A percentile compares a stretch with the other conserved stretches of the same genome.
These are phyloP conservation scores for Eucalyptus dawsonii DNA, from an alignment of 345 rosid genomes.

Conservation along the genomic window DNA sequence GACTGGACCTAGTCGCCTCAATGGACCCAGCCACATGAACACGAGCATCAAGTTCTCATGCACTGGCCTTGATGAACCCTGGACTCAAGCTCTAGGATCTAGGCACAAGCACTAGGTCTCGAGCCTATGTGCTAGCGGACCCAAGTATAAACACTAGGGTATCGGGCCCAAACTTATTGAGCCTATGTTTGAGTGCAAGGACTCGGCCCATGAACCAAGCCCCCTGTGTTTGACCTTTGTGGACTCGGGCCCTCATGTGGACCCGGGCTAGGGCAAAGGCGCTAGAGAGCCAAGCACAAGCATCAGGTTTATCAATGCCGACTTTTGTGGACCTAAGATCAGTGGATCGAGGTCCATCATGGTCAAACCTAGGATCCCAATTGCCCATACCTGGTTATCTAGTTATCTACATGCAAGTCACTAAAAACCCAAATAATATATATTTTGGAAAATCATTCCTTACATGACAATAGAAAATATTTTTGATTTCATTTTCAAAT, in stretches of 20 bases:
- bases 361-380: background rate
- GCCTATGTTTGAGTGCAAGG: fast-evolving
- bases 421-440: background rate
- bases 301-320: fast-evolving
- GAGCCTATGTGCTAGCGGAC: fast-evolving
- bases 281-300: fast-evolving
- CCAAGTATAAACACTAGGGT: fast-evolving
- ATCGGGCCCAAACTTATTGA: fast-evolving
- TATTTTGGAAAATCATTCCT: background rate
- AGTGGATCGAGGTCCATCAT: background rate
- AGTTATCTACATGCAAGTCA: fast-evolving
- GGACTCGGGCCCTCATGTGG: fast-evolving
- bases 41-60: fast-evolving
- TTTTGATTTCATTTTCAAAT: too few species aligned
- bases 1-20: fast-evolving
- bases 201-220: background rate
- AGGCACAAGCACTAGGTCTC: background rate
- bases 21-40: fast-evolving
- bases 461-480: too few species aligned
- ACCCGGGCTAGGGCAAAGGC: fast-evolving
- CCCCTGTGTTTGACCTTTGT: fast-evolving
- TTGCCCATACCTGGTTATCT: fast-evolving
- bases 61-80: fast-evolving
- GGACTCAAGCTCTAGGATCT: fast-evolving
- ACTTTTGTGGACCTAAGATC: background rate